Conservation (phyloP, 805 yeast species). For the Ogataea polymorpha region DNA sequence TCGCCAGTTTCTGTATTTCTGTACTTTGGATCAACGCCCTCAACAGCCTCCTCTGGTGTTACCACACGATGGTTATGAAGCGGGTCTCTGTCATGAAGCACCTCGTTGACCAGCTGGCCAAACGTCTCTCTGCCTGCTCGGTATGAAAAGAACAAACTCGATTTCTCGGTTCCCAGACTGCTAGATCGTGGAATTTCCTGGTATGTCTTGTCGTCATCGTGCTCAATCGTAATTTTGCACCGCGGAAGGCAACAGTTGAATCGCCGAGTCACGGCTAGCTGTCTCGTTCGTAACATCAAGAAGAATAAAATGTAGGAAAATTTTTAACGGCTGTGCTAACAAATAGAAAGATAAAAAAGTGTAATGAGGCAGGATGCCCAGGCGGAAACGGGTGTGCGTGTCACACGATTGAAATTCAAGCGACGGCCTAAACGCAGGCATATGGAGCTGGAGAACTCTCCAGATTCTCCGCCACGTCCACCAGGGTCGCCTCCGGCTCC, state of each 20-base stretch:
- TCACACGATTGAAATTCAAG: conserved; percentile 1
- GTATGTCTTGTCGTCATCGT: conserved; percentile 21
- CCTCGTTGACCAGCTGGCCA: conserved; percentile 41
- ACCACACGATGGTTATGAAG: conserved; percentile 34
- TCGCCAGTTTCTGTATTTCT: conserved; percentile 34
- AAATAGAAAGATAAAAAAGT: neutral
- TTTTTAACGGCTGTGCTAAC: conserved; percentile 9
- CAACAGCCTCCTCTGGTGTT: conserved; percentile 34
- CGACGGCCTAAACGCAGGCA: neutral
- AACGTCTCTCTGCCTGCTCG: conserved; percentile 38
- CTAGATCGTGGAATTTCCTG: conserved; percentile 16
- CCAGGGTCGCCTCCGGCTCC: neutral
- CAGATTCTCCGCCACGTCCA: neutral
- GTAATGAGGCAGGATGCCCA: neutral
- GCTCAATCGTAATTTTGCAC: conserved; percentile 22
- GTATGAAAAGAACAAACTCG: conserved; percentile 34
- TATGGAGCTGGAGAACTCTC: neutral
- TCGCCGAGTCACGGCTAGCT: neutral
- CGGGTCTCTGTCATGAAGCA: conserved; percentile 34
- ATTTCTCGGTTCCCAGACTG: conserved; percentile 22
- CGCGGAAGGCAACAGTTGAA: conserved; percentile 1
- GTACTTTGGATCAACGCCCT: conserved; percentile 31
- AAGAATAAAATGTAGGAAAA: conserved; percentile 1
- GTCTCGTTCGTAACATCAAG: conserved; percentile 4
- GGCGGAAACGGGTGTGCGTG: neutral